Percentiles rank a stretch among this genome's conserved stretches.
Conservation (phyloP, 495 filamentous ascomycete species). For the Patellaria atrata region DNA sequence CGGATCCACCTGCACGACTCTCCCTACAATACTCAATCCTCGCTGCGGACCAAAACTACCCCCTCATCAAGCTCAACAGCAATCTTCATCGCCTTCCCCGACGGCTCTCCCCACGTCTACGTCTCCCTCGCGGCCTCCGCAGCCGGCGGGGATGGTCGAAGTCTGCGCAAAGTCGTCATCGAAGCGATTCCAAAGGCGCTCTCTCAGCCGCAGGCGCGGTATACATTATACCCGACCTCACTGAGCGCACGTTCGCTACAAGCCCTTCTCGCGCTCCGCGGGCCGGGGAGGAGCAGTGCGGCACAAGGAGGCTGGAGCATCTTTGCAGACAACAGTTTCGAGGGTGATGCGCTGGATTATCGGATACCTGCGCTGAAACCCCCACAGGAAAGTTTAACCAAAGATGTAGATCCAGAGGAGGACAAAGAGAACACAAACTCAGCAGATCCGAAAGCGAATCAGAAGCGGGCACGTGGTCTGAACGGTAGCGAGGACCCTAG, state of each 20-base stretch:
- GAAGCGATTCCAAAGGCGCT: constrained; percentile 68
- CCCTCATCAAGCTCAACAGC: constrained; percentile 33
- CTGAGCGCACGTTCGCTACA: constrained; percentile 53
- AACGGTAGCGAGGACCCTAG: constrained; percentile 25
- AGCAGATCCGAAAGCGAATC: constrained; percentile 21
- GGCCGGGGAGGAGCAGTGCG: constrained; percentile 47
- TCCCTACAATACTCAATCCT: constrained; percentile 44
- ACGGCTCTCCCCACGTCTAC: constrained; percentile 60
- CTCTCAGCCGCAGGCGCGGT: constrained; percentile 52
- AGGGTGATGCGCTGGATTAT: constrained; percentile 45
- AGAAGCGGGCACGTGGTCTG: constrained; percentile 10
- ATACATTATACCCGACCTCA: constrained; percentile 47
- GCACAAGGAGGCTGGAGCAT: constrained; percentile 66
- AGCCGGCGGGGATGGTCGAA: constrained; percentile 40
- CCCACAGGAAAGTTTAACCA: constrained; percentile 13
- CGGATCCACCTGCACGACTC: constrained; percentile 62
- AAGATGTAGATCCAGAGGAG: constrained; percentile 19
- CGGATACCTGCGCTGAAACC: constrained; percentile 9
- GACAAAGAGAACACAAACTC: constrained; percentile 18
- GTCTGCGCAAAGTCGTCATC: constrained; percentile 51
- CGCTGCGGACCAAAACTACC: constrained; percentile 18
- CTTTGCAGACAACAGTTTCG: constrained; percentile 50
- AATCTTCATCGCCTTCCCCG: constrained; percentile 66
- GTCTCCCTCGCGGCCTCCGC: constrained; percentile 42
- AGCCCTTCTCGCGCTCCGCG: constrained; percentile 49